Conservation (phyloP, 768 basidiomycete genomes). For the Boletus speciosus region DNA sequence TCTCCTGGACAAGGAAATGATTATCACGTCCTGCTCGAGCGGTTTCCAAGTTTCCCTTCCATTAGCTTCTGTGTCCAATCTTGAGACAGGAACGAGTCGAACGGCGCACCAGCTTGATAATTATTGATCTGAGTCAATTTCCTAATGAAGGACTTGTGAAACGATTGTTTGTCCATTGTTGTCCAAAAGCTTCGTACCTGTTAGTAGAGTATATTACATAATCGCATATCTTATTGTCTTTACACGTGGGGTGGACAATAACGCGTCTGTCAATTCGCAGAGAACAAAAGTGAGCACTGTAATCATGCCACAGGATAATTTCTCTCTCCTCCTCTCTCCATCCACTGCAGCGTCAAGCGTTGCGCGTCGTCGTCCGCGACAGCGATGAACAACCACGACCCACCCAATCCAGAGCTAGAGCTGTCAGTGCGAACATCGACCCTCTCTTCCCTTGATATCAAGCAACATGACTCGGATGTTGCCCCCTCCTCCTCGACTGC, state of each 20-base stretch:
- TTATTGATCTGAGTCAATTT: too few species aligned
- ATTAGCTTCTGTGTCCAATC: background rate
- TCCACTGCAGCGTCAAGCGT: conserved; percentile 5
- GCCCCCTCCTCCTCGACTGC: conserved; percentile 9
- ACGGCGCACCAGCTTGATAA: background rate
- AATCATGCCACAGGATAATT: background rate
- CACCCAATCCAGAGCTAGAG: conserved; percentile 16
- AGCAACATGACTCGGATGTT: conserved; percentile 8
- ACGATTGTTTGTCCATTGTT: conserved; percentile 20
- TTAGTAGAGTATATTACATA: conserved; percentile 4
- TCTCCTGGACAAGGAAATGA: background rate
- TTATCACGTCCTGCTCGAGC: background rate
- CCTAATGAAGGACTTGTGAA: too few species aligned
- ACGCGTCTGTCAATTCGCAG: conserved; percentile 3
- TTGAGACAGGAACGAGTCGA: background rate
- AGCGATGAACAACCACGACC: conserved; percentile 33
- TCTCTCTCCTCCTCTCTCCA: conserved; percentile 13
- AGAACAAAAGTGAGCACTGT: conserved; percentile 22
- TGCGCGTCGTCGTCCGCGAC: conserved; percentile 28
- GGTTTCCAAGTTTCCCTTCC: background rate
- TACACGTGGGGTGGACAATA: conserved; percentile 23
- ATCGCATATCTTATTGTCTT: conserved; percentile 23
- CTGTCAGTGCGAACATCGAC: conserved; percentile 20
- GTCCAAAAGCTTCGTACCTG: conserved; percentile 19
- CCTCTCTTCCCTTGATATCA: conserved; percentile 19